Percentiles rank a stretch among this genome's conserved stretches.
These are phyloP conservation scores for Hypoxylon sp. DNA, from an alignment of 2,329 filamentous ascomycete genomes.

Conservation along the genomic window DNA sequence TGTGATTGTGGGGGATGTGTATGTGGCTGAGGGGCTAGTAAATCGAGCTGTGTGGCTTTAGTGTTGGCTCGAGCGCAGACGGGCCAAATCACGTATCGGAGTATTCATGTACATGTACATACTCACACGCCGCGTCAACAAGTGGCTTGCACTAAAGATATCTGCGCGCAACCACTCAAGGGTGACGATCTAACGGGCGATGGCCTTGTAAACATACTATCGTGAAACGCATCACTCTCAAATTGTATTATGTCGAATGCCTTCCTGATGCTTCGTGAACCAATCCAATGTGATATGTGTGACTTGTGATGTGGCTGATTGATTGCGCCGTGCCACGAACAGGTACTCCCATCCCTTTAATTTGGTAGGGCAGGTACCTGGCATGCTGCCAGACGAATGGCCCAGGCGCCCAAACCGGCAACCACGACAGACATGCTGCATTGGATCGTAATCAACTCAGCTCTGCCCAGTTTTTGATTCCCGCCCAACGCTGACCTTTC, in stretches of 20 bases:
- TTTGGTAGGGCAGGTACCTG: constrained; percentile 32
- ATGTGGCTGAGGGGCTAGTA: constrained; percentile 38
- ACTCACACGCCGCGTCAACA: background rate
- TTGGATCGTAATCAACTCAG: constrained; percentile 5
- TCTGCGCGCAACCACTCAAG: background rate
- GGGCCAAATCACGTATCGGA: background rate
- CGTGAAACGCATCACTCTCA: constrained; percentile 2
- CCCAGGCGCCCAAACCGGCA: constrained; percentile 22
- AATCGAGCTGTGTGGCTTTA: constrained; percentile 9
- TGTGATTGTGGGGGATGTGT: constrained; percentile 36
- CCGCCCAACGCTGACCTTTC: constrained; percentile 36
- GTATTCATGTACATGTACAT: too few species aligned
- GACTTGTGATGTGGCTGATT: constrained; percentile 25
- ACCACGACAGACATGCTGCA: constrained; percentile 16
- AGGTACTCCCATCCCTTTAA: constrained; percentile 32
- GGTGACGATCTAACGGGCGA: background rate
- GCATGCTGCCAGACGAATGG: constrained; percentile 23
- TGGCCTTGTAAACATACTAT: background rate
- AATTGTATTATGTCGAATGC: background rate
- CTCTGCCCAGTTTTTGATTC: constrained; percentile 28
- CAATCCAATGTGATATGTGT: constrained; percentile 8
- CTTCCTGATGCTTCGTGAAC: constrained; percentile 12
- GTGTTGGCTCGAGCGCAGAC: background rate
- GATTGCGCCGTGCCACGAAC: constrained; percentile 16
- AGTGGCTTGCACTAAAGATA: constrained; percentile 23